Evolutionary conservation across 345 rosid genomes (phyloP).

Genomic region (Rhizophora apiculata): DNA sequence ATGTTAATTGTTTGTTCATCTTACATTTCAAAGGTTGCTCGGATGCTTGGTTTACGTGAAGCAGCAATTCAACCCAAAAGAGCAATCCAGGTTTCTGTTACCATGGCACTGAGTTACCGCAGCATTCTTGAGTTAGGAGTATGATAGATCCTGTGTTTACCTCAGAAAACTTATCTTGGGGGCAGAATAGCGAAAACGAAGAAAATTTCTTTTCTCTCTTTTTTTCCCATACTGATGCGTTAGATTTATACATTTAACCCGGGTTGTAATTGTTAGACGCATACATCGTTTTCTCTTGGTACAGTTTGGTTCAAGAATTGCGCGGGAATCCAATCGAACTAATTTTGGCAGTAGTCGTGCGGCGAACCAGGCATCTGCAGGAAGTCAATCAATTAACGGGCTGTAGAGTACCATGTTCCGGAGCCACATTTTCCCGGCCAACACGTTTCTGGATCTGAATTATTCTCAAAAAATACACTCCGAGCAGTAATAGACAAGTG

Average conservation of each 20-base stretch:
- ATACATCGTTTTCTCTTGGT: background rate
- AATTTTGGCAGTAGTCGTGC: slow-evolving; percentile 93
- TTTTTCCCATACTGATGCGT: background rate
- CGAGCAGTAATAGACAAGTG: no score
- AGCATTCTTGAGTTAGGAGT: background rate
- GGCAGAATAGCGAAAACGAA: background rate
- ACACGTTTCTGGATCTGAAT: background rate
- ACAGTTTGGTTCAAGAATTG: slow-evolving; percentile 93
- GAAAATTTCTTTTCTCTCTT: background rate
- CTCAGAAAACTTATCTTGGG: background rate
- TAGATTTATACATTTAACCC: background rate
- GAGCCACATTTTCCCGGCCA: background rate
- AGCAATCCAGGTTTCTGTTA: slow-evolving; percentile 77
- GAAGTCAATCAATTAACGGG: slow-evolving; percentile 41
- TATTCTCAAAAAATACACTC: no score
- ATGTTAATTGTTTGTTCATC: background rate
- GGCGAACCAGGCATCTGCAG: slow-evolving; percentile 93
- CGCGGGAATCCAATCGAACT: slow-evolving; percentile 83
- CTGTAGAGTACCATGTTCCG: background rate
- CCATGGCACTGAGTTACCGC: background rate
- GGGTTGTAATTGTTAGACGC: background rate
- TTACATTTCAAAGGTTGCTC: slow-evolving; percentile 59
- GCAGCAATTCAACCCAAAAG: slow-evolving; percentile 77
- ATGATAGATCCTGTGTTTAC: background rate
- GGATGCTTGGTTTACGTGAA: slow-evolving; percentile 68